phyloP scores from a whole-genome alignment of 2,329 filamentous ascomycete genomes.

The Botryotinia convoluta region DNA sequence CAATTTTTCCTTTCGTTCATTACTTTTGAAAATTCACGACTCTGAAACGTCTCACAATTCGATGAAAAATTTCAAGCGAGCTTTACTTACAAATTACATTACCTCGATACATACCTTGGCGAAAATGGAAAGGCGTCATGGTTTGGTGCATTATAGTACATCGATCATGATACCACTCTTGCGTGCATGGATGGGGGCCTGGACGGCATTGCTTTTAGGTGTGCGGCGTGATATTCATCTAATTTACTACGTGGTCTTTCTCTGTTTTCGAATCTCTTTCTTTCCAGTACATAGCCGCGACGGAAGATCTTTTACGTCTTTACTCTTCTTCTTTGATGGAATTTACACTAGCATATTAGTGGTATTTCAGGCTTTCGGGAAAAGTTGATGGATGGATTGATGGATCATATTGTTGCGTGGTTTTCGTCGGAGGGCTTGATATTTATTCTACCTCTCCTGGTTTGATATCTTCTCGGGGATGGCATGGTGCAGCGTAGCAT shows the following conservation, averaged over 20 bases:
- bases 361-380: neutral
- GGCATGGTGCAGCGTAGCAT: neutral
- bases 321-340: neutral
- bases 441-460: neutral
- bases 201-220: conserved; percentile 17
- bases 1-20: neutral
- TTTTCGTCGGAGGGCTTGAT: neutral
- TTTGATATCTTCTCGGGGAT: neutral
- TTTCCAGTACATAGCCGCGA: conserved; percentile 10
- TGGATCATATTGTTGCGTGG: neutral
- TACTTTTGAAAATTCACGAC: neutral
- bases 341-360: neutral
- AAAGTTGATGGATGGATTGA: neutral
- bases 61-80: neutral
- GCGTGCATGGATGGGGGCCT: conserved; percentile 14
- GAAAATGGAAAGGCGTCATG: conserved; percentile 16
- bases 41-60: neutral
- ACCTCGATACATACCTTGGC: conserved; percentile 15
- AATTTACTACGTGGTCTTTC: conserved; percentile 7
- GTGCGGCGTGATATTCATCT: conserved; percentile 13
- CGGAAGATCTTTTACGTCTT: neutral
- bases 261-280: neutral
- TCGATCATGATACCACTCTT: conserved; percentile 18
- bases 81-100: conserved; percentile 4
- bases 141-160: conserved; percentile 16